Conservation (phyloP, 2,329 filamentous ascomycete genomes). For the Alternaria consortialis region DNA sequence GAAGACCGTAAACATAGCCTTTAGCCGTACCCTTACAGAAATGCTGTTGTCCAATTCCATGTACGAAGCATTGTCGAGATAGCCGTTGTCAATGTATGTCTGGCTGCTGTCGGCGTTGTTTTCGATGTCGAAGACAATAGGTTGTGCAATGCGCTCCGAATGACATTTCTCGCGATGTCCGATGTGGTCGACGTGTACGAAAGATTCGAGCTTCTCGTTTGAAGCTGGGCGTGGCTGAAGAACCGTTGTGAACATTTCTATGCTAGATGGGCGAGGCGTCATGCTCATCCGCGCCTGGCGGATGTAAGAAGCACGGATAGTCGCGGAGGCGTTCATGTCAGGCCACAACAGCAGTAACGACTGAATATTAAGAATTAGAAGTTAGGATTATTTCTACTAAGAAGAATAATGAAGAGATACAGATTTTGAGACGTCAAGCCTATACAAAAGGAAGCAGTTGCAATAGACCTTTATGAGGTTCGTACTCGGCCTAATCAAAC, state of each 20-base stretch:
- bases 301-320: constrained; percentile 39
- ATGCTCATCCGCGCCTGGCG: constrained; percentile 33
- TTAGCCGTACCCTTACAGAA: constrained; percentile 11
- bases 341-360: neutral
- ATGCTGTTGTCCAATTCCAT: constrained; percentile 10
- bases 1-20: constrained; percentile 33
- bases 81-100: constrained; percentile 3
- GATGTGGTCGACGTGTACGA: constrained; percentile 31
- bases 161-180: constrained; percentile 35
- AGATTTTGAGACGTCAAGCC: neutral
- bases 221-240: constrained; percentile 29
- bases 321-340: constrained; percentile 44
- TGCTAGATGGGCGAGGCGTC: constrained; percentile 10
- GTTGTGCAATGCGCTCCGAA: constrained; percentile 20
- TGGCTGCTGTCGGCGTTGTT: neutral
- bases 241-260: constrained; percentile 4
- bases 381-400: constrained; percentile 15
- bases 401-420: neutral
- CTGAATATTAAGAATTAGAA: constrained; percentile 5
- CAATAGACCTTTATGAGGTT: neutral
- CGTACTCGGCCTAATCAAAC: constrained; percentile 1
- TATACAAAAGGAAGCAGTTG: neutral
- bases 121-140: constrained; percentile 8
- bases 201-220: constrained; percentile 27
- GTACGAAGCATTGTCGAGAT: neutral